Percentiles rank a stretch among this genome's conserved stretches.
phyloP scores from a whole-genome alignment of 495 filamentous ascomycete genomes.

The Letharia lupina region DNA sequence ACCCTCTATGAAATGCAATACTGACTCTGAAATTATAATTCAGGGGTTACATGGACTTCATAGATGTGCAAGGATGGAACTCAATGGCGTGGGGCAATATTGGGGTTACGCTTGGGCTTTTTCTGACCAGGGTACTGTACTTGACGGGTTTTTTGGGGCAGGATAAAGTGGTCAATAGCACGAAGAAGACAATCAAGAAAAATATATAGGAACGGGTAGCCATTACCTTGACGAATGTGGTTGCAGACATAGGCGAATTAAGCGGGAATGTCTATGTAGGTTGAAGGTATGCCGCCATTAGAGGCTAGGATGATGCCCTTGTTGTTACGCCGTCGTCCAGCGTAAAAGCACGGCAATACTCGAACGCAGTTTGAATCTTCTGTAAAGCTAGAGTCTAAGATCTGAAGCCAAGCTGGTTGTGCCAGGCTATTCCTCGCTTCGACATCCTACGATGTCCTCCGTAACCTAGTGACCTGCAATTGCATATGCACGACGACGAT shows the following conservation, averaged over 20 bases:
- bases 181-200: constrained; percentile 24
- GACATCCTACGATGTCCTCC: background rate
- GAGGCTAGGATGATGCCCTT: background rate
- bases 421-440: background rate
- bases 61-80: constrained; percentile 56
- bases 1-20: background rate
- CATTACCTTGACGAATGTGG: too few species aligned
- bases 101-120: constrained; percentile 49
- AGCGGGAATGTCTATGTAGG: background rate
- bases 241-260: background rate
- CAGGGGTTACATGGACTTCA: constrained; percentile 40
- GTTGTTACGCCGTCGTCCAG: background rate
- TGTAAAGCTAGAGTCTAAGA: background rate
- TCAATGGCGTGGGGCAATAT: constrained; percentile 67
- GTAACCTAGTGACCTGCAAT: constrained; percentile 47
- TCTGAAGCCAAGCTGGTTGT: background rate
- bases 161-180: constrained; percentile 27
- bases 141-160: constrained; percentile 51
- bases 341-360: background rate
- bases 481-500: constrained; percentile 77
- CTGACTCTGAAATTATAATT: background rate
- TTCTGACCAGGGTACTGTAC: constrained; percentile 48
- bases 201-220: background rate
- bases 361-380: background rate
- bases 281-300: background rate